phyloP scores from a whole-genome alignment of 805 yeast species.

The Nakazawaea ishiwadae region DNA sequence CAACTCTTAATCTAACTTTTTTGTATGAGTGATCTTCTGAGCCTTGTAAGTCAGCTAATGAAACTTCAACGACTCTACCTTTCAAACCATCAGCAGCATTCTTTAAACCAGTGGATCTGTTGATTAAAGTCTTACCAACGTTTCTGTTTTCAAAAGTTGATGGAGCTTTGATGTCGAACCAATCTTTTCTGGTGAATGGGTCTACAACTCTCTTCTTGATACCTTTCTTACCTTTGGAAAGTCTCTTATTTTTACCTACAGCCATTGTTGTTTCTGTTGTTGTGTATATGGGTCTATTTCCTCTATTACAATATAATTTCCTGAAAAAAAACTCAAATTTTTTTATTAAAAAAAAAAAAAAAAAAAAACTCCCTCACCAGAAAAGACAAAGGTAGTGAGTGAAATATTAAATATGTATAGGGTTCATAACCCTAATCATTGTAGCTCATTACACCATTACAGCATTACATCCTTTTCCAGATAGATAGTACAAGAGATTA shows the following conservation, averaged over 20 bases:
- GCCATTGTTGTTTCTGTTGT: slow-evolving; percentile 34
- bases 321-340: not conserved
- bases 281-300: not conserved
- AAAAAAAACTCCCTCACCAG: no score
- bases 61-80: slow-evolving; percentile 95
- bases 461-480: no score
- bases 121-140: slow-evolving; percentile 97
- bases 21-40: slow-evolving; percentile 98
- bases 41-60: slow-evolving; percentile 96
- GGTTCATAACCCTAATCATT: no score
- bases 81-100: slow-evolving; percentile 97
- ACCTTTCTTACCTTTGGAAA: slow-evolving; percentile 90
- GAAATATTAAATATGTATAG: no score
- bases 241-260: slow-evolving; percentile 69
- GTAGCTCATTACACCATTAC: no score
- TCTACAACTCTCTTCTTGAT: slow-evolving; percentile 98
- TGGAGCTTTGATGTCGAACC: slow-evolving; percentile 99
- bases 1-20: slow-evolving; percentile 96
- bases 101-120: slow-evolving; percentile 97
- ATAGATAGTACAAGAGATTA: no score
- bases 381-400: no score
- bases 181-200: slow-evolving; percentile 99
- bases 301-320: not conserved
- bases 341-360: no score
- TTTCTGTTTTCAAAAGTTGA: slow-evolving; percentile 97